Evolutionary conservation across 2,329 filamentous ascomycete genomes (phyloP), one percentile per base, ranked within the genome.

Genomic region (Talaromyces sp.): DNA sequence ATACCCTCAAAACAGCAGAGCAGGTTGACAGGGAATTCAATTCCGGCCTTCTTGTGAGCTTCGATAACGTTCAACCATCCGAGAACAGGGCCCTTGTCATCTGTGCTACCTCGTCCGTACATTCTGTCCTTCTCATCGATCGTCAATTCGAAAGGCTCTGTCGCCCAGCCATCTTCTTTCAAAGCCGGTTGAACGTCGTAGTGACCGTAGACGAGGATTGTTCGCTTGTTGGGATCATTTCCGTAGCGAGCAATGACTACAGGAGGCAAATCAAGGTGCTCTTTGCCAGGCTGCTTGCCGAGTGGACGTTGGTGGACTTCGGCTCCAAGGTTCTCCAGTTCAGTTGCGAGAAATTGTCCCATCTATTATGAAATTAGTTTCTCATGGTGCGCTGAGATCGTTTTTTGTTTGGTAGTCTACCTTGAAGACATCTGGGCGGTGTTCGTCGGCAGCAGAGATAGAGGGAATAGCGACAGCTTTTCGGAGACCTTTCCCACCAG

Each of bases 1-100:
- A 99, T 99, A 58, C 95, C 95, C 84, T 99, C 95, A 73, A 99
- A 98, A 84, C 95, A 99, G 92, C 97, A 98, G 69, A 99, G 87
- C 70, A 99, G 85, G 82, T 99, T 99, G 75, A 99, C 95, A 9
- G 95, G 95, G 77, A 99, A 92, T 60, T 97, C 94, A 54, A 98
- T 84, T 65, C 92, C 92, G 41, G 93, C 93, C 84, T 96, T 95
- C 80, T 97, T 90, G 83, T 99, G 95, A 49, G 95, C 93, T 81
- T 99, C 93, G 70, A 99, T 98, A 70, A 93, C 93, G 77, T 99
- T 99, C 71, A 99, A 80, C 95, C 95, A 99, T 72, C 95, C 95
- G 64, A 99, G 84, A 31, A 99, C 94, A 19, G 95, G 95, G 1
- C 95, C 95, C 84, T 99, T 99, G 82, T 99, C 95, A 76, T 99